Evolutionary conservation across 352 stramenopile species (phyloP), one percentile per base, ranked within the genome.

Genomic region (Thraustochytrium sp.): DNA sequence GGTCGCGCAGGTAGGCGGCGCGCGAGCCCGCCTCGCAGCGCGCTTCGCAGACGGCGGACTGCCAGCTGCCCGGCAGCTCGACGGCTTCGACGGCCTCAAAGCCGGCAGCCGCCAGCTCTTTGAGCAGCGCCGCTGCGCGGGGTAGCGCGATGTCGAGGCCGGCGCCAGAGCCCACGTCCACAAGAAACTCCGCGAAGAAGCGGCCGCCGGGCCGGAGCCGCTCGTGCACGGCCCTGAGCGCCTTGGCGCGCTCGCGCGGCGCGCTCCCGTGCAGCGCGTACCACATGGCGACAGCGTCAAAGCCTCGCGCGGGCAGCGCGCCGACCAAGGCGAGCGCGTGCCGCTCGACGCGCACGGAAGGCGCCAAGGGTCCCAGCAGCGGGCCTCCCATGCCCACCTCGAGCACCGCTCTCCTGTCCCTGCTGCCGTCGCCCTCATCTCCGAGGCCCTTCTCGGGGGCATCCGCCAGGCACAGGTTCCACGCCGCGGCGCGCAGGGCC

Each of bases 171-270:
- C n/a, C n/a, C 23, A 34, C 31, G 51, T n/a, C 9, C 13, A 77
- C 65, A 8, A 77, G 1, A 62, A 62, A 55, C 31, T 77, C 65
- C 9, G 26, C 65, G 64, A 77, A 77, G n/a, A 77, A 34, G 11
- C 26, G 46, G 16, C 65, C 65, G 13, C 65, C 65, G 11, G 65
- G 63, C 2, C 23, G 13, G 26, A 76, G 44, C 16, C 18, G 63
- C 53, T 63, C 2, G 29, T 40, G 34, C 13, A 65, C 26, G 18
- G 55, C 55, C 34, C 18, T 18, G 55, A 65, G 34, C 1, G 18
- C 13, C 13, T 18, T 29, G 16, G 26, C 55, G 55, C 34, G 34
- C 26, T 34, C 26, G 29, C 18, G 13, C 2, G 16, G 1, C 1
- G 26, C 55, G 26, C 13, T 29, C 29, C 13, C 55, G 55, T 29